Conservation (phyloP, 139 green algal genomes). For the Prasinococcaceae sp. region DNA sequence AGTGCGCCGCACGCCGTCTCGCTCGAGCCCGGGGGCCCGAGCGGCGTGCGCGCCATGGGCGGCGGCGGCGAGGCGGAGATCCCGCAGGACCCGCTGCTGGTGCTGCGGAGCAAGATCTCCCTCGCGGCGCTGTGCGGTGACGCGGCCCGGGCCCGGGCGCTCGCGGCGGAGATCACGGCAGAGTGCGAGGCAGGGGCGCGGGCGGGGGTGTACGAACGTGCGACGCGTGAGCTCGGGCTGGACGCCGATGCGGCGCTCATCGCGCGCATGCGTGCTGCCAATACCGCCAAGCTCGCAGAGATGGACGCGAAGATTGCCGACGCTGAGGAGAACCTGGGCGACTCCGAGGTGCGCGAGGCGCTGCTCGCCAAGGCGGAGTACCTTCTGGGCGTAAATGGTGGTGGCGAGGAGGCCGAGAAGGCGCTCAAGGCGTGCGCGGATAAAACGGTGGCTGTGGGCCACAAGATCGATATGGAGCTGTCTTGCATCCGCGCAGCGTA, state of each 20-base stretch:
- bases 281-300: neutral
- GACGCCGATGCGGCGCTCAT: neutral
- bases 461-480: slow-evolving; percentile 90
- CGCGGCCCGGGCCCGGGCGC: no score
- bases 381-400: slow-evolving; percentile 38
- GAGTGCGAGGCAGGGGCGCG: no score
- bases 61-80: no score
- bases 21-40: no score
- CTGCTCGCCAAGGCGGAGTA: slow-evolving; percentile 74
- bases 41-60: no score
- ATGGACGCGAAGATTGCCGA: slow-evolving; percentile 20
- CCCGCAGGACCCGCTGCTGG: no score
- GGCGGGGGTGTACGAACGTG: no score
- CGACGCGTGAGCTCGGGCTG: no score
- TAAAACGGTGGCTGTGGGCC: slow-evolving; percentile 69
- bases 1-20: no score
- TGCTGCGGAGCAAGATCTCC: no score
- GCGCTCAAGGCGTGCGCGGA: slow-evolving; percentile 43
- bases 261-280: neutral
- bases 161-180: no score
- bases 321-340: slow-evolving; percentile 82
- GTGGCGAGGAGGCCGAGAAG: slow-evolving; percentile 17
- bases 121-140: no score
- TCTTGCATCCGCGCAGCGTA: slow-evolving; percentile 66
- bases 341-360: slow-evolving; percentile 86